A percentile compares a stretch with the other conserved stretches of the same genome.
Conservation (phyloP, 2,329 filamentous ascomycete species). For the Paramyrothecium sp. region DNA sequence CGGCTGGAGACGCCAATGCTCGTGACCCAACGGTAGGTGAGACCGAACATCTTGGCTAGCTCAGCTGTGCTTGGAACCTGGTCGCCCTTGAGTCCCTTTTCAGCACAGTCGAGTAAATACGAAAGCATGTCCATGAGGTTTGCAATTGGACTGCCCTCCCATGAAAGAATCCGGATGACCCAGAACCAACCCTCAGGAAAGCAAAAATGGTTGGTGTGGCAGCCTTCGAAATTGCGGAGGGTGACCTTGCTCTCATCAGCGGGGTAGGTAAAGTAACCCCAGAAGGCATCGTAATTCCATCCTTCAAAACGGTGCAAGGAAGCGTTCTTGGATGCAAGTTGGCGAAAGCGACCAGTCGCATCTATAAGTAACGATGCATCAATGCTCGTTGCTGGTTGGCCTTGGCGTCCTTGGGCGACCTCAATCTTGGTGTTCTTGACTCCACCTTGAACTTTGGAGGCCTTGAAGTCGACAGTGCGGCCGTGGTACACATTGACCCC, state of each 20-base stretch:
- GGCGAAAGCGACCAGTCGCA: neutral
- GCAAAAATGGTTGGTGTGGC: neutral
- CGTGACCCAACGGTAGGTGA: neutral
- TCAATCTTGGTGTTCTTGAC: neutral
- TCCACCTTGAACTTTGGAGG: neutral
- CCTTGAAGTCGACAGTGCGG: neutral
- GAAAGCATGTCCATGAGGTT: conserved; percentile 4
- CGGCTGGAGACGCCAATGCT: conserved; percentile 2
- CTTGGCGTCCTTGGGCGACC: neutral
- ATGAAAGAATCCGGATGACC: neutral
- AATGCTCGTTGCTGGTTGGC: neutral
- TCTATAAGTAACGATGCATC: neutral
- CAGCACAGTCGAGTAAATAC: conserved; percentile 2
- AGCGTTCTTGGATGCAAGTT: neutral
- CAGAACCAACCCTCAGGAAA: neutral
- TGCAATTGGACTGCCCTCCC: conserved; percentile 1
- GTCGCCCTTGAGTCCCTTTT: neutral
- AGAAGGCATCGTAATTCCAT: neutral
- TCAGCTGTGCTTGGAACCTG: conserved; percentile 2
- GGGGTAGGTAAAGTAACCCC: neutral
- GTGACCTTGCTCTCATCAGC: neutral
- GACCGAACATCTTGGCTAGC: conserved; percentile 1
- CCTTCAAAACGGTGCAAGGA: neutral
- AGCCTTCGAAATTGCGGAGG: neutral
- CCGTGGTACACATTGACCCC: neutral